Evolutionary conservation across 495 filamentous ascomycete genomes (phyloP).

Genomic region (Penicillium salamii): DNA sequence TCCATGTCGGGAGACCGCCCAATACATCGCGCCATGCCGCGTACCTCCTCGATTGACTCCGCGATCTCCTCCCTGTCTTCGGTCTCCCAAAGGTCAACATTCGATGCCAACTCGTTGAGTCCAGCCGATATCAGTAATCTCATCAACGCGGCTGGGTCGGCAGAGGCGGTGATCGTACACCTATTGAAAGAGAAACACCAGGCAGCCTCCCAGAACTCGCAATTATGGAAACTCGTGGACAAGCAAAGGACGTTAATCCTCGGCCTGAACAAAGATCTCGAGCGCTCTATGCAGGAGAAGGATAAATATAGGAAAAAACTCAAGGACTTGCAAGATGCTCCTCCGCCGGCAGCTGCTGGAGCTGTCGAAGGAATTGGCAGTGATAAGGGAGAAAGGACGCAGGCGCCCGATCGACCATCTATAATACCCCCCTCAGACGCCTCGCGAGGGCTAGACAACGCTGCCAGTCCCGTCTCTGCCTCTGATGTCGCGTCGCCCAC

Average conservation of each 20-base stretch:
- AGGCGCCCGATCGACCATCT: conserved; percentile 1
- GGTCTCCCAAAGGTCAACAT: conserved; percentile 60
- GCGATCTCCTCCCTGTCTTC: conserved; percentile 83
- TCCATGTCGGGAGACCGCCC: conserved; percentile 33
- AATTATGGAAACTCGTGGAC: conserved; percentile 92
- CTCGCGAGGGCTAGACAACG: conserved; percentile 2
- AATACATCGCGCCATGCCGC: conserved; percentile 52
- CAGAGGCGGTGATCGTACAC: conserved; percentile 85
- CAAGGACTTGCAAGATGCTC: conserved; percentile 64
- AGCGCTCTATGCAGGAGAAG: conserved; percentile 89
- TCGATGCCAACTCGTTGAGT: conserved; percentile 50
- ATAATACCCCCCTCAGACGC: conserved; percentile 6
- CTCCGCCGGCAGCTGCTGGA: conserved; percentile 45
- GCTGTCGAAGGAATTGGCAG: conserved; percentile 5
- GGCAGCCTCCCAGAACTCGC: conserved; percentile 81
- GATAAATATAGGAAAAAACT: conserved; percentile 88
- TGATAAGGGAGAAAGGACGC: not conserved
- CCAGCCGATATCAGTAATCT: conserved; percentile 67
- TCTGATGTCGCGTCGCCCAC: conserved; percentile 13
- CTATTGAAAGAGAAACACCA: conserved; percentile 89
- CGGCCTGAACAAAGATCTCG: conserved; percentile 91
- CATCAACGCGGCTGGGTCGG: conserved; percentile 79
- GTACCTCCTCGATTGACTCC: conserved; percentile 93
- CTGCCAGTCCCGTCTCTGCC: conserved; percentile 18
- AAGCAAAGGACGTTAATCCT: conserved; percentile 93